Conservation (phyloP, 306 rosid genomes). For the Vicia faba region DNA sequence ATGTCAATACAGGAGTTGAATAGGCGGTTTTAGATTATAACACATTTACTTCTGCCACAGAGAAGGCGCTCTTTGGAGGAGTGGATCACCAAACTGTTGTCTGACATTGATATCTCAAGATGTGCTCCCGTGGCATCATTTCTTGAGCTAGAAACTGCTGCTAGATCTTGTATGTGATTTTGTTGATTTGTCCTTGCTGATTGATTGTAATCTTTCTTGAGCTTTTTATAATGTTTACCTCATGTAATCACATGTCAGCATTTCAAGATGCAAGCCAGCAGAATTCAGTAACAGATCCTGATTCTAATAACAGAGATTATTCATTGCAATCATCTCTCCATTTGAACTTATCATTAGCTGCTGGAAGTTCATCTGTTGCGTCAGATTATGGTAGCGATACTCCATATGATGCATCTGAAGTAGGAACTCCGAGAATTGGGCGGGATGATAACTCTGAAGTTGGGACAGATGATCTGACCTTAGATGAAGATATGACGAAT, state of each 20-base stretch:
- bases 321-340: slow-evolving; percentile 61
- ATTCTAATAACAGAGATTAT: slow-evolving; percentile 51
- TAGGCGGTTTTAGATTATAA: slow-evolving; percentile 30
- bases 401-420: slow-evolving; percentile 83
- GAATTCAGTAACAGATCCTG: slow-evolving; percentile 57
- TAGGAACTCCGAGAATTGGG: slow-evolving; percentile 77
- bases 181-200: slow-evolving; percentile 40
- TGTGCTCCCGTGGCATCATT: slow-evolving; percentile 91
- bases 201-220: slow-evolving; percentile 34
- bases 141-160: slow-evolving; percentile 96
- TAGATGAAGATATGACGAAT: slow-evolving; percentile 83
- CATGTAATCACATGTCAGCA: slow-evolving; percentile 58
- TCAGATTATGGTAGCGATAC: slow-evolving; percentile 98
- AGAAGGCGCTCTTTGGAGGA: slow-evolving; percentile 97
- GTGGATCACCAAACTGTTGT: slow-evolving; percentile 85
- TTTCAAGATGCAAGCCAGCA: slow-evolving; percentile 77
- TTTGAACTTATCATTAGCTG: slow-evolving; percentile 62
- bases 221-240: slow-evolving; percentile 40
- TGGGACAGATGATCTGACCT: slow-evolving; percentile 75
- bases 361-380: slow-evolving; percentile 80
- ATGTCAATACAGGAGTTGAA: slow-evolving; percentile 27
- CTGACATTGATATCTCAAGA: slow-evolving; percentile 90
- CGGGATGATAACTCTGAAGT: slow-evolving; percentile 79
- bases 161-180: slow-evolving; percentile 86
- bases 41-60: slow-evolving; percentile 64